Percentiles rank a stretch among this genome's conserved stretches.
These are phyloP conservation scores for Leccinum laetum DNA, from an alignment of 1,284 basidiomycete species.

Conservation along the genomic window DNA sequence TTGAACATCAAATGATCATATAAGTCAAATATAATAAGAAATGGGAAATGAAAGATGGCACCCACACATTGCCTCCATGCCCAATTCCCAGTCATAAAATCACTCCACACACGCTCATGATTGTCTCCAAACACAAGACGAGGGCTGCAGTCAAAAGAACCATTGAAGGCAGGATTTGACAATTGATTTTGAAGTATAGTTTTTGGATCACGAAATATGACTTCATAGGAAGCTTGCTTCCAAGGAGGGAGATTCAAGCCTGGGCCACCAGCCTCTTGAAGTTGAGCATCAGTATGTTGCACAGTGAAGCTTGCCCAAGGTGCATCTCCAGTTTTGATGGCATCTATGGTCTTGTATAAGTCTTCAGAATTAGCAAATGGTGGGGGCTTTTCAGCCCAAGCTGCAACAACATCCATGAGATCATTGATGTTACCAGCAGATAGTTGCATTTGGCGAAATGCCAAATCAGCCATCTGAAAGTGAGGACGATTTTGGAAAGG, in stretches of 20 bases:
- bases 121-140: background rate
- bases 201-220: background rate
- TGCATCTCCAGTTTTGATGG: background rate
- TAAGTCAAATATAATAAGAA: background rate
- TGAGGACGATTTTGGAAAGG: background rate
- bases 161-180: background rate
- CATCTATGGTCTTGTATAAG: background rate
- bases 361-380: background rate
- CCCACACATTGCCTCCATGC: background rate
- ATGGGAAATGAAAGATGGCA: background rate
- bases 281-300: background rate
- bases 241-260: background rate
- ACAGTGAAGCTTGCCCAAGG: background rate
- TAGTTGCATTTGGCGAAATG: background rate
- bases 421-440: background rate
- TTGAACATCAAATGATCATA: background rate
- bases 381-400: background rate
- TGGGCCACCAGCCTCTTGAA: background rate
- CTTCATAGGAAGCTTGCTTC: background rate
- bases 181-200: background rate
- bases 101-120: background rate
- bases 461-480: background rate
- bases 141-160: background rate
- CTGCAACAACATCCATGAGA: background rate
- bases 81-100: background rate